Evolutionary conservation across 140 eudicot species (phyloP), one percentile per base, ranked within the genome.

Genomic region (Oenanthe javanica): DNA sequence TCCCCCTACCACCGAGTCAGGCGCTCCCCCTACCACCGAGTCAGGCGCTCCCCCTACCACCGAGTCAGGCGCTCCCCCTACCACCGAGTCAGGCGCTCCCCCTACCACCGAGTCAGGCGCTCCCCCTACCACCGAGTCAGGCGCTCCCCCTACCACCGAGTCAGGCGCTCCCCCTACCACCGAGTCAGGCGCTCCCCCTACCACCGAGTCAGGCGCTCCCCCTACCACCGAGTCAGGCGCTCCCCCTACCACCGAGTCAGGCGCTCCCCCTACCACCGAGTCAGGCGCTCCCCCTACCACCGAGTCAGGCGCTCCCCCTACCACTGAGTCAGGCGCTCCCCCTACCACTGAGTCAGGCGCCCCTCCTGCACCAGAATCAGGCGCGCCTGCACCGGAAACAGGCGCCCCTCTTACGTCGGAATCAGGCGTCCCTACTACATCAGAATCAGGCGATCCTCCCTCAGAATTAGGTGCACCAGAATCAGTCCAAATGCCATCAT

Each of bases 241-340:
- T 6, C 40, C 72, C 5, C 50, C 49, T 8, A 9, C 69, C 7
- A 21, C 66, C 4, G 79, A 76, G 10, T 15, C 79, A 15, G 66
- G 46, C 8, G 47, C 79, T 11, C 27, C 69, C 1, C 67, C 80
- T 6, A 2, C 71, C 6, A 2, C 77, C 19, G 77, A 72, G 19
- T 42, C 52, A n/a, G 77, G 43, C 0, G 78, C 77, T 9, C 52
- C 77, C n/a, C 77, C 38, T 8, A 0, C 51, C 2, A 1, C 50
- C 9, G 77, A 72, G 3, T 43, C 55, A 54, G 72, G 43, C 50
- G 73, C 80, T 52, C 38, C 86, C 42, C 77, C 90, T 14, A 57
- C 88, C 1, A n/a, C 93, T 0, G 96, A 91, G 49, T 73, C 89
- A 0, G 86, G 16, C 42, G 78, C 83, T 25, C 82, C 83, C 25